These are phyloP conservation scores for Calocybe gambosa DNA, from an alignment of 1,284 basidiomycete species.

Conservation along the genomic window DNA sequence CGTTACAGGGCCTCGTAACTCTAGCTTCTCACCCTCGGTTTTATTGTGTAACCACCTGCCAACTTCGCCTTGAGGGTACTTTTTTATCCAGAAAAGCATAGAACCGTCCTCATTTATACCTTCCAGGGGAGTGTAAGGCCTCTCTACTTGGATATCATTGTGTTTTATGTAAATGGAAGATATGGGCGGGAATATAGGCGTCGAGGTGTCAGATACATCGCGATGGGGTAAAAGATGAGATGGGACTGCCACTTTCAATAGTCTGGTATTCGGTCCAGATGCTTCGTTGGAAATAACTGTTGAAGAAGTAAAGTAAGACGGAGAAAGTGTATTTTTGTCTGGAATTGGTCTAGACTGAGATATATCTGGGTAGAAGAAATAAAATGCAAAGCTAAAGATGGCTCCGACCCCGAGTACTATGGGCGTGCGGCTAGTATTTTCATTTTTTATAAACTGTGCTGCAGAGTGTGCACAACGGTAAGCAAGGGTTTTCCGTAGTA, in stretches of 20 bases:
- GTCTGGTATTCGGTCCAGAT: conserved; percentile 48
- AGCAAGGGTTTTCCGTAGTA: conserved; percentile 1
- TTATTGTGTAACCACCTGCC: conserved; percentile 77
- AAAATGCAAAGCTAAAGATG: conserved; percentile 33
- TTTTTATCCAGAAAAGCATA: conserved; percentile 74
- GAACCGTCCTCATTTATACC: conserved; percentile 58
- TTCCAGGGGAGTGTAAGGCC: conserved; percentile 76
- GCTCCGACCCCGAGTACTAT: conserved; percentile 12
- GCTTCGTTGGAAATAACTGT: conserved; percentile 48
- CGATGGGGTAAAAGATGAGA: conserved; percentile 29
- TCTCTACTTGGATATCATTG: conserved; percentile 83
- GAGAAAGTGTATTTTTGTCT: conserved; percentile 38
- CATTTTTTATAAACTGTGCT: not conserved
- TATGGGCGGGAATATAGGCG: conserved; percentile 38
- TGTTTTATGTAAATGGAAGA: conserved; percentile 81
- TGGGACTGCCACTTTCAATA: conserved; percentile 58
- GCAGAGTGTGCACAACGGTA: conserved; percentile 7
- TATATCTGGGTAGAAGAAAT: conserved; percentile 43
- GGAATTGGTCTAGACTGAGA: conserved; percentile 35
- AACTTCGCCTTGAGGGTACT: conserved; percentile 74
- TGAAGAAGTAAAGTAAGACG: conserved; percentile 57
- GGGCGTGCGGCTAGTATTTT: not conserved
- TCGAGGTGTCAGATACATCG: conserved; percentile 11
- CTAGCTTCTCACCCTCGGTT: conserved; percentile 57
- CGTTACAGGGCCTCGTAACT: conserved; percentile 70